Percentiles rank a stretch among this genome's conserved stretches.
Evolutionary conservation across 345 rosid genomes (phyloP).

Genomic region (Hirschfeldia incana): DNA sequence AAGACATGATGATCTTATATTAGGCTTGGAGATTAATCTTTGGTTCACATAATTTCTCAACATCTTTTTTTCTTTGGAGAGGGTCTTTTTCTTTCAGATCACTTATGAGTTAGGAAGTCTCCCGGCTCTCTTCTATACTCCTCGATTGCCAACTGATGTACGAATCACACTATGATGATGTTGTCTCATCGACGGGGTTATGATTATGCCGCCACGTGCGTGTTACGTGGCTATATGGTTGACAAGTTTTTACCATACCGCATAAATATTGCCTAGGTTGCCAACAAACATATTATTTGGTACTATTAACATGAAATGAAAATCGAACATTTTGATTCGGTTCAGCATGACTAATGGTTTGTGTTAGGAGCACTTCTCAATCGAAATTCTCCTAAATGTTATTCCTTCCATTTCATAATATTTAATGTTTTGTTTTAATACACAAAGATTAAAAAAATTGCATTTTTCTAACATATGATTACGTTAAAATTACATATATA

Average conservation of each 20-base stretch:
- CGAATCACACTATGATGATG: background rate
- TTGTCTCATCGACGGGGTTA: slow-evolving; percentile 8
- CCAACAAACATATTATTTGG: too few species aligned
- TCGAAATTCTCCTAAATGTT: too few species aligned
- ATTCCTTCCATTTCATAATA: too few species aligned
- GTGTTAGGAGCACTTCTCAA: too few species aligned
- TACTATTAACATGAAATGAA: too few species aligned
- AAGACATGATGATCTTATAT: slow-evolving; percentile 16
- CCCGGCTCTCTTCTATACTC: background rate
- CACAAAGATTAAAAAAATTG: too few species aligned
- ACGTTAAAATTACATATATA: too few species aligned
- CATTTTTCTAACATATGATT: too few species aligned
- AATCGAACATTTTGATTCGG: too few species aligned
- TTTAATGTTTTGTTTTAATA: too few species aligned
- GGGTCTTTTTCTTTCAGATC: background rate
- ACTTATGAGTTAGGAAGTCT: background rate
- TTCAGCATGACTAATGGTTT: too few species aligned
- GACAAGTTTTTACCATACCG: background rate
- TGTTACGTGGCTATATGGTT: background rate
- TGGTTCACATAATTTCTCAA: slow-evolving; percentile 16
- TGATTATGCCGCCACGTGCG: slow-evolving; percentile 16
- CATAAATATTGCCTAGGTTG: background rate
- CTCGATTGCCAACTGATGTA: background rate
- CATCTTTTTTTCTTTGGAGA: background rate
- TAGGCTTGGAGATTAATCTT: slow-evolving; percentile 13